Conservation (phyloP, 2,329 filamentous ascomycete species). For the Alternaria angustiovoidea region DNA sequence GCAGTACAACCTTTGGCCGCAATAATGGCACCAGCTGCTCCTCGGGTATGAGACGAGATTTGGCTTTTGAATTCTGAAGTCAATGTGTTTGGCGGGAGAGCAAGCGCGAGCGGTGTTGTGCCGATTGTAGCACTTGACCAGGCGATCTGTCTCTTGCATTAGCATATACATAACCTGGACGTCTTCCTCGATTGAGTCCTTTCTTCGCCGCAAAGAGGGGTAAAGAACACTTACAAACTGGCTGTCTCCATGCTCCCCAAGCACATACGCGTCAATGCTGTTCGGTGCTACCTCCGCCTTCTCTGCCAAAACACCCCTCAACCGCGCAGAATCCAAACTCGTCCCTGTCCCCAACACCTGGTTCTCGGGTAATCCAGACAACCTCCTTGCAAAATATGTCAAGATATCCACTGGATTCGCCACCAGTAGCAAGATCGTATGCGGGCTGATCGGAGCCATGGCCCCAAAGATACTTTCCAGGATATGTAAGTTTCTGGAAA, state of each 20-base stretch:
- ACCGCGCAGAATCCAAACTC: conserved; percentile 60
- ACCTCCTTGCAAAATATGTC: conserved; percentile 59
- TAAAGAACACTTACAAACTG: conserved; percentile 50
- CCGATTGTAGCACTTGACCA: conserved; percentile 57
- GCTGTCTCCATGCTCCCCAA: conserved; percentile 60
- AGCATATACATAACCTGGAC: not conserved
- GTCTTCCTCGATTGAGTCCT: not conserved
- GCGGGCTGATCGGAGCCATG: conserved; percentile 59
- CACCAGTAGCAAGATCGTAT: conserved; percentile 61
- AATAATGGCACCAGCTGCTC: conserved; percentile 59
- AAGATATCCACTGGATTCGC: conserved; percentile 65
- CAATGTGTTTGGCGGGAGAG: conserved; percentile 37
- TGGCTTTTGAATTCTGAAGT: conserved; percentile 39
- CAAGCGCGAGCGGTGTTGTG: conserved; percentile 52
- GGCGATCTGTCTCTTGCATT: conserved; percentile 40
- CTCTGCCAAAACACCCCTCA: conserved; percentile 56
- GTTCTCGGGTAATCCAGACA: conserved; percentile 57
- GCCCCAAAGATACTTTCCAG: conserved; percentile 57
- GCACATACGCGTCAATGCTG: conserved; percentile 55
- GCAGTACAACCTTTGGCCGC: conserved; percentile 60
- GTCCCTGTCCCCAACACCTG: conserved; percentile 65
- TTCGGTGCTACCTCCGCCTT: conserved; percentile 51
- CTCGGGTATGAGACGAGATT: conserved; percentile 56
- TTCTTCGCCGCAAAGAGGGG: not conserved
- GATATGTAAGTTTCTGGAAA: conserved; percentile 60